These are phyloP conservation scores for Grigorovia humatica DNA, from an alignment of 805 yeast genomes.

Conservation along the genomic window DNA sequence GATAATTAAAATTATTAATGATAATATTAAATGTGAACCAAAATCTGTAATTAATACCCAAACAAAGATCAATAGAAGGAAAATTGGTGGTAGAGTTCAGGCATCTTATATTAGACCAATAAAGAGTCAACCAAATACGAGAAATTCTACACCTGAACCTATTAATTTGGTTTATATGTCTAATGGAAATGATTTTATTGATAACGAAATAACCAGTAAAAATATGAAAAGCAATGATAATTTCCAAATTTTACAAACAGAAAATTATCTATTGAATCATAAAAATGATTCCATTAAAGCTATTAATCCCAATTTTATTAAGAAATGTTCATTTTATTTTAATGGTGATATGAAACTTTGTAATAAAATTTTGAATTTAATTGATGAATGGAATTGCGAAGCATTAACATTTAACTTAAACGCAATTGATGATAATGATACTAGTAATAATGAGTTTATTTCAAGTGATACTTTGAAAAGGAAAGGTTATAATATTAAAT, in stretches of 20 bases:
- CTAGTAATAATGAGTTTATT: too few species aligned
- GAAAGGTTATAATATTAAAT: background rate
- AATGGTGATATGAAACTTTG: slow-evolving; percentile 31
- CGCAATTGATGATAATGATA: background rate
- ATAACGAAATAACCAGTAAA: too few species aligned
- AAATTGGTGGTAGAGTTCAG: background rate
- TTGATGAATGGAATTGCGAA: background rate
- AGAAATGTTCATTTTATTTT: slow-evolving; percentile 32
- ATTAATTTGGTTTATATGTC: background rate
- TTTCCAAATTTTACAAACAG: background rate
- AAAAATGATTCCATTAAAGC: slow-evolving; percentile 17
- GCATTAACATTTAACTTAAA: slow-evolving; percentile 1
- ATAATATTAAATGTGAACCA: slow-evolving; percentile 3
- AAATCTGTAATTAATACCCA: background rate
- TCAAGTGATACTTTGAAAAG: background rate
- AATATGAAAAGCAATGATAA: background rate
- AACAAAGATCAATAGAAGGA: background rate
- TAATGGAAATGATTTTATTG: too few species aligned
- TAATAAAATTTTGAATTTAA: background rate
- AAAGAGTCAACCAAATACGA: background rate
- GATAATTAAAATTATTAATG: slow-evolving; percentile 29
- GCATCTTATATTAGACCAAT: background rate
- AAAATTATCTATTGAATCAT: background rate
- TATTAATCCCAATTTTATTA: slow-evolving; percentile 33
- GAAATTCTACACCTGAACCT: background rate